Conservation (phyloP, 495 filamentous ascomycete genomes). For the Pseudoneurospora amorphoporcata region DNA sequence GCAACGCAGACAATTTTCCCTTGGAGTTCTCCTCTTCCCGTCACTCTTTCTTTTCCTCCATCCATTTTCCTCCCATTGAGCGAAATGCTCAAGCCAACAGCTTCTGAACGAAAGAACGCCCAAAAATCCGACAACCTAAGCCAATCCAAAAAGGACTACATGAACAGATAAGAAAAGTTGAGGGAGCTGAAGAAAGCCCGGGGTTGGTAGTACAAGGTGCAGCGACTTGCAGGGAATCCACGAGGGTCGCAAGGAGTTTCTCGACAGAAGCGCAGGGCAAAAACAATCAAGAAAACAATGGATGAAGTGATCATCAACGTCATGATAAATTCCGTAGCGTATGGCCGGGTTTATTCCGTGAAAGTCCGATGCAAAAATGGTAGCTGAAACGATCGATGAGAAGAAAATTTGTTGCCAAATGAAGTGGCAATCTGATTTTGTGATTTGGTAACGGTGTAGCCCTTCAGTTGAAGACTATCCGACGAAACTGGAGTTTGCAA, state of each 20-base stretch:
- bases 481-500: not conserved
- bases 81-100: not conserved
- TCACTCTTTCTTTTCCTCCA: not conserved
- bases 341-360: constrained; percentile 18
- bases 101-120: not conserved
- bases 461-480: constrained; percentile 3
- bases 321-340: constrained; percentile 22
- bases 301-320: constrained; percentile 17
- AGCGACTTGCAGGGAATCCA: not conserved
- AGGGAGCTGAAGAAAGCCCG: not conserved
- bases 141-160: not conserved
- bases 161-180: not conserved
- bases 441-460: constrained; percentile 2
- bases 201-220: not conserved
- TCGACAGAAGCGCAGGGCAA: not conserved
- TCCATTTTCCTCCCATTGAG: not conserved
- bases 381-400: constrained; percentile 26
- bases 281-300: not conserved
- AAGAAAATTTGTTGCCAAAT: constrained; percentile 12
- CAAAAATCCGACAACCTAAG: not conserved
- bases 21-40: not conserved
- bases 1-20: not conserved
- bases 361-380: constrained; percentile 18
- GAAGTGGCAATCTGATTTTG: constrained; percentile 4
- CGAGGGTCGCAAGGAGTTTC: not conserved